These are phyloP conservation scores for Rubus idaeus DNA, from an alignment of 306 rosid genomes.

Conservation along the genomic window DNA sequence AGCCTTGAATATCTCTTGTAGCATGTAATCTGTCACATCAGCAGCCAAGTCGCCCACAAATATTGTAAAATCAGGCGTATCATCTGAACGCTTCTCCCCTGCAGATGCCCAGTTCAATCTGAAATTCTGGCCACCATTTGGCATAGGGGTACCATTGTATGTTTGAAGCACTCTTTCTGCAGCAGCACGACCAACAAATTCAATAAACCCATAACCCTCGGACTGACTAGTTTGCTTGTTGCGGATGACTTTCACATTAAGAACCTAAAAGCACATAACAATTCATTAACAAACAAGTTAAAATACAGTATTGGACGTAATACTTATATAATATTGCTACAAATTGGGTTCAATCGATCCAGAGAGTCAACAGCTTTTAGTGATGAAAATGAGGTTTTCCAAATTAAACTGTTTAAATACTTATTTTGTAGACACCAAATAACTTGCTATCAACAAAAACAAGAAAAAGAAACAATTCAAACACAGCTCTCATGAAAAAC, in stretches of 20 bases:
- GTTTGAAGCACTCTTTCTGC: conserved; percentile 83
- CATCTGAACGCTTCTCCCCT: conserved; percentile 84
- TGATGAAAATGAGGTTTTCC: no score
- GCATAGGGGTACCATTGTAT: conserved; percentile 80
- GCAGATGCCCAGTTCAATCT: conserved; percentile 96
- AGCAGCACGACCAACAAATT: conserved; percentile 60
- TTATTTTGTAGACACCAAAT: no score
- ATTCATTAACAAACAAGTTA: not conserved
- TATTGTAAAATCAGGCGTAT: conserved; percentile 78
- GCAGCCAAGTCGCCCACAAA: conserved; percentile 97
- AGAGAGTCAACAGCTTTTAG: no score
- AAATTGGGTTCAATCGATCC: no score
- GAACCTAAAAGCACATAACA: conserved; percentile 43
- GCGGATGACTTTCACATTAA: conserved; percentile 73
- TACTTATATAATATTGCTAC: not conserved
- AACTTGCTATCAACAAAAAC: not conserved
- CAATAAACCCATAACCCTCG: conserved; percentile 91
- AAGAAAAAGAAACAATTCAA: not conserved
- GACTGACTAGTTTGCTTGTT: conserved; percentile 82
- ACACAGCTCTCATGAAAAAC: not conserved
- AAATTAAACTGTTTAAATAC: no score
- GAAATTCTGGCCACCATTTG: conserved; percentile 71
- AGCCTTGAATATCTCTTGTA: conserved; percentile 68
- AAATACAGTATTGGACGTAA: not conserved
- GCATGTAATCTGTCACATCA: conserved; percentile 78